Percentiles rank a stretch among this genome's conserved stretches.
phyloP scores from a whole-genome alignment of 495 filamentous ascomycete genomes.

The Aspergillus sparsus region DNA sequence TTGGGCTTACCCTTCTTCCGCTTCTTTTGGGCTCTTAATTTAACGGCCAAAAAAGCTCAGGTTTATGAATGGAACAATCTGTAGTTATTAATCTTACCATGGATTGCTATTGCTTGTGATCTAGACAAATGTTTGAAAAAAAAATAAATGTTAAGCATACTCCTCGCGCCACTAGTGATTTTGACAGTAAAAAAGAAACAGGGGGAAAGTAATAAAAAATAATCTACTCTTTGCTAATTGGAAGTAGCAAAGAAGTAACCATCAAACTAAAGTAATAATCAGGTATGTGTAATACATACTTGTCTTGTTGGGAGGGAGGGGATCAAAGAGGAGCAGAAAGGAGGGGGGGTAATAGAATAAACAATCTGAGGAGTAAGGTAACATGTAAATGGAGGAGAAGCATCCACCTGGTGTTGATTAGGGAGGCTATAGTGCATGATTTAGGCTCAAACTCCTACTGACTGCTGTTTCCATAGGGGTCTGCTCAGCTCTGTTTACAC shows the following conservation, averaged over 20 bases:
- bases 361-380: constrained; percentile 27
- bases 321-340: constrained; percentile 28
- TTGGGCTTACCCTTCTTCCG: no score
- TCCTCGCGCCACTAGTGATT: constrained; percentile 28
- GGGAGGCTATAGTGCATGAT: not conserved
- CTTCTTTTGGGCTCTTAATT: no score
- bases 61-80: not conserved
- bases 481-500: constrained; percentile 93
- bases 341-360: constrained; percentile 22
- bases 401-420: not conserved
- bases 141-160: constrained; percentile 26
- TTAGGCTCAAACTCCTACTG: not conserved
- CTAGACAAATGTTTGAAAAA: constrained; percentile 13
- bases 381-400: constrained; percentile 9
- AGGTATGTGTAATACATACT: constrained; percentile 30
- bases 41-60: no score
- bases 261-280: constrained; percentile 9
- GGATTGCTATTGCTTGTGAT: constrained; percentile 4
- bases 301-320: constrained; percentile 23
- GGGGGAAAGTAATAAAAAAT: constrained; percentile 1
- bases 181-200: constrained; percentile 19
- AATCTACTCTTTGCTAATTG: constrained; percentile 8
- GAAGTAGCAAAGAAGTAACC: constrained; percentile 2
- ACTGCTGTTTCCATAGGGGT: not conserved
- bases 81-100: constrained; percentile 13